Percentiles rank a stretch among this genome's conserved stretches.
Evolutionary conservation across 2,329 filamentous ascomycete species (phyloP).

Genomic region (Nothophaeocryptopus gaeumannii): DNA sequence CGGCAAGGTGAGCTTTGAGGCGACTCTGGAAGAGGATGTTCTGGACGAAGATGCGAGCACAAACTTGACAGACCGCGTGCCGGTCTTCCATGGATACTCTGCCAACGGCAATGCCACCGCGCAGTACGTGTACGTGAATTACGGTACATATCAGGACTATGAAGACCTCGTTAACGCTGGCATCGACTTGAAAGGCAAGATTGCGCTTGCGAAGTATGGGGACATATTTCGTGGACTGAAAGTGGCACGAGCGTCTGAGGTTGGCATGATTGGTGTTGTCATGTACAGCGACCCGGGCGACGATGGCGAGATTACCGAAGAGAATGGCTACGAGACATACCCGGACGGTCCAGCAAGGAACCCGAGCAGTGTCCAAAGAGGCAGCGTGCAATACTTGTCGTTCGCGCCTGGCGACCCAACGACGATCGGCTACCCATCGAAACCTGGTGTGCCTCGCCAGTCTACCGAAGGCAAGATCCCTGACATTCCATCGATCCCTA

Average conservation of each 20-base stretch:
- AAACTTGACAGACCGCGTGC: conserved; percentile 67
- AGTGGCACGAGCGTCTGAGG: conserved; percentile 84
- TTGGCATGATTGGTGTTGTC: conserved; percentile 81
- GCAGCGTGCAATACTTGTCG: conserved; percentile 67
- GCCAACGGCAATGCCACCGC: conserved; percentile 89
- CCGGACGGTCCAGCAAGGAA: conserved; percentile 84
- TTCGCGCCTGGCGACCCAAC: conserved; percentile 72
- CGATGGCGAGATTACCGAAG: conserved; percentile 76
- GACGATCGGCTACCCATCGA: conserved; percentile 89
- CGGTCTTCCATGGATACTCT: conserved; percentile 93
- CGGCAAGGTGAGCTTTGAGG: conserved; percentile 43
- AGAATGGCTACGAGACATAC: conserved; percentile 75
- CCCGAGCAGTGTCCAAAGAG: conserved; percentile 84
- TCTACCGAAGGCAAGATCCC: conserved; percentile 70
- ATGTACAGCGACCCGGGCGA: conserved; percentile 88
- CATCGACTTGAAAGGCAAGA: conserved; percentile 75
- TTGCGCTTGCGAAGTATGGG: conserved; percentile 83
- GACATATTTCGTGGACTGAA: conserved; percentile 85
- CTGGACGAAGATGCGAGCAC: conserved; percentile 80
- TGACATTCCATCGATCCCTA: conserved; percentile 83
- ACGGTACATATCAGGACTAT: conserved; percentile 81
- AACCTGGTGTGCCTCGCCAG: conserved; percentile 76
- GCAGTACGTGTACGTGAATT: conserved; percentile 84
- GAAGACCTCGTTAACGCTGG: conserved; percentile 75
- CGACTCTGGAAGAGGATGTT: conserved; percentile 78